These are phyloP conservation scores for Sanguinoderma infundibulare DNA, from an alignment of 1,284 basidiomycete genomes.

Conservation along the genomic window DNA sequence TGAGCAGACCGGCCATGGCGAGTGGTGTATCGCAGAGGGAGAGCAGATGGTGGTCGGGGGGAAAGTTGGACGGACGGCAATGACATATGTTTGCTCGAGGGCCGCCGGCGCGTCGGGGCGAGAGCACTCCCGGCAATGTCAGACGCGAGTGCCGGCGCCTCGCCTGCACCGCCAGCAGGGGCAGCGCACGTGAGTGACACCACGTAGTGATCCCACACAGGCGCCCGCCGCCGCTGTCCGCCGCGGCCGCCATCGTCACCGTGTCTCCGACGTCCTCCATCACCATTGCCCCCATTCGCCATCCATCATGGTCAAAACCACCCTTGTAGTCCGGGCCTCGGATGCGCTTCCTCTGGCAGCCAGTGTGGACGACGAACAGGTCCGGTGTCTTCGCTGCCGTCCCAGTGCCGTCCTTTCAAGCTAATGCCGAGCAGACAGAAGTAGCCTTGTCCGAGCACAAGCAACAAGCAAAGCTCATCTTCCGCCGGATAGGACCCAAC, in stretches of 20 bases:
- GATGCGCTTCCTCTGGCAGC: slow-evolving; percentile 94
- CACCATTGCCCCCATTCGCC: not conserved
- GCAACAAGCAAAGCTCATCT: slow-evolving; percentile 97
- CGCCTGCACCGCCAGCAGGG: slow-evolving; percentile 12
- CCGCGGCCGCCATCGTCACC: not conserved
- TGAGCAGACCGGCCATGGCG: slow-evolving; percentile 43
- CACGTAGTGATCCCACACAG: slow-evolving; percentile 16
- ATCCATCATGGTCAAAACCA: slow-evolving; percentile 83
- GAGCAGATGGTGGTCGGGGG: slow-evolving; percentile 42
- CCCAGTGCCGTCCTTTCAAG: slow-evolving; percentile 2
- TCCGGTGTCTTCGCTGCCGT: slow-evolving; percentile 38
- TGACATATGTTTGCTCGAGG: not conserved
- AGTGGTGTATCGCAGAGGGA: not conserved
- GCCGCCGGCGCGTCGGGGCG: not conserved
- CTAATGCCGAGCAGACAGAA: slow-evolving; percentile 70
- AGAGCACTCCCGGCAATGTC: not conserved
- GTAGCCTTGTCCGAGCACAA: slow-evolving; percentile 95
- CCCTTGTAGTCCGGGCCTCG: slow-evolving; percentile 88
- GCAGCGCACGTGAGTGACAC: slow-evolving; percentile 18
- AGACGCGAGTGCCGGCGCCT: not conserved
- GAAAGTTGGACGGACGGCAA: not conserved
- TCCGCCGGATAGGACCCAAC: slow-evolving; percentile 91
- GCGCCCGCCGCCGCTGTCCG: slow-evolving; percentile 8
- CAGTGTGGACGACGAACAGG: slow-evolving; percentile 94
- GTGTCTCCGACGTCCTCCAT: not conserved